Evolutionary conservation across 2,329 filamentous ascomycete genomes (phyloP).

Genomic region (Sclerotinia borealis): DNA sequence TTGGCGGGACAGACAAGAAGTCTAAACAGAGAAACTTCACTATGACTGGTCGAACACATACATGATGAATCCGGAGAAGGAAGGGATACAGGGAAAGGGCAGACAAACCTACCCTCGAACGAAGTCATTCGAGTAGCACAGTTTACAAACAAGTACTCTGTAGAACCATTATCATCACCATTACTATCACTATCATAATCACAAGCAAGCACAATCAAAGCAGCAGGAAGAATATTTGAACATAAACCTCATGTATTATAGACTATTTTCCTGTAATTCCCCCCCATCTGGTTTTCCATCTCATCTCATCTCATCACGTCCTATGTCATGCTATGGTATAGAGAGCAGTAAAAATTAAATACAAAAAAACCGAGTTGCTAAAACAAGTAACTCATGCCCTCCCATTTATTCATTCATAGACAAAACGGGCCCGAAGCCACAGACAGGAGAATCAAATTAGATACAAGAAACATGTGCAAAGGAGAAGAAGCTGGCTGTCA

Average conservation of each 20-base stretch:
- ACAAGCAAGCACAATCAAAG: neutral
- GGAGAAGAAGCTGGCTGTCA: neutral
- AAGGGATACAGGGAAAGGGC: neutral
- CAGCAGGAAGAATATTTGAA: neutral
- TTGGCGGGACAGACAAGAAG: neutral
- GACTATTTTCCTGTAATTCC: neutral
- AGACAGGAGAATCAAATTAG: slow-evolving; percentile 1
- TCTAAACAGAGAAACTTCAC: neutral
- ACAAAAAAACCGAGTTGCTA: neutral
- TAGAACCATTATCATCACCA: neutral
- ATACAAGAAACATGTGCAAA: slow-evolving; percentile 7
- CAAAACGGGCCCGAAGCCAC: neutral
- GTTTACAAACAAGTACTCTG: neutral
- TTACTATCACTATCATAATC: neutral
- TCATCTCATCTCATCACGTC: neutral
- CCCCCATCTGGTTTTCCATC: neutral
- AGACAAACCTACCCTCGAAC: neutral
- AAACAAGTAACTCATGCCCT: neutral
- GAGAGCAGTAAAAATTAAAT: neutral
- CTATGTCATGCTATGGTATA: neutral
- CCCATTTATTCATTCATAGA: slow-evolving; percentile 1
- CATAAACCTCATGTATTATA: slow-evolving; percentile 1
- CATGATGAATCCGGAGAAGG: neutral
- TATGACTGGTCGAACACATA: neutral
- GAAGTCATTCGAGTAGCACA: neutral